Base-by-base conservation (phyloP, 352 stramenopile genomes). In the Globisporangium paddicum region DNA sequence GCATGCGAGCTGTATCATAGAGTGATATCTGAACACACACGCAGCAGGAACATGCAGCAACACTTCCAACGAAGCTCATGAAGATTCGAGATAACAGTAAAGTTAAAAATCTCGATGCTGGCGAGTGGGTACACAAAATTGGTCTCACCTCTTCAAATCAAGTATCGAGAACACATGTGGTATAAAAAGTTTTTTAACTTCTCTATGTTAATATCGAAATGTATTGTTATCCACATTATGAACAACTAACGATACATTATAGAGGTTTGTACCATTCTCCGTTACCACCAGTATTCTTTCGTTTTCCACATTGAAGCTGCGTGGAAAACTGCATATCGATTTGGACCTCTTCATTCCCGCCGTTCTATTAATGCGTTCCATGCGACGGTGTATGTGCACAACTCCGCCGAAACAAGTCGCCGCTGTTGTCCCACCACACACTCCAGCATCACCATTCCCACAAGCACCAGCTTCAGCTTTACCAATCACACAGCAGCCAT, bases 281-380 rank as follows among this genome's bases (percentile, higher is more conserved):
- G 18, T 10, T 5, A 21, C 5, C 21, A 7, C 14, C 5, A n/a
- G n/a, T n/a, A 5, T n/a, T 49, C 44, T 40, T 53, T 53, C 47
- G 8, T 53, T n/a, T n/a, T 37, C 47, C 47, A n/a, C 47, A 53
- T 53, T 53, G 47, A 53, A 53, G 47, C 47, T 53, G 47, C 3
- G 28, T 53, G 47, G 26, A 40, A 53, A 38, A 23, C 16, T 7
- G 6, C 28, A 32, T 32, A 32, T 32, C 6, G 28, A 6, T 7
- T 32, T 32, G 28, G 21, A 50, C 3, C 25, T 23, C 25, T 51
- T 50, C 45, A 37, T 23, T 21, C 38, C 38, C 5, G 38, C 46
- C 11, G 47, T 40, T 38, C 47, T 54, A 54, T 54, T 54, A 54
- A 54, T 54, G 23, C 16, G 18, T 34, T 30, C 7, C 46, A 52